These are phyloP conservation scores for Mesembryanthemum crystallinum DNA, from an alignment of 148 eudicot species.

Conservation along the genomic window DNA sequence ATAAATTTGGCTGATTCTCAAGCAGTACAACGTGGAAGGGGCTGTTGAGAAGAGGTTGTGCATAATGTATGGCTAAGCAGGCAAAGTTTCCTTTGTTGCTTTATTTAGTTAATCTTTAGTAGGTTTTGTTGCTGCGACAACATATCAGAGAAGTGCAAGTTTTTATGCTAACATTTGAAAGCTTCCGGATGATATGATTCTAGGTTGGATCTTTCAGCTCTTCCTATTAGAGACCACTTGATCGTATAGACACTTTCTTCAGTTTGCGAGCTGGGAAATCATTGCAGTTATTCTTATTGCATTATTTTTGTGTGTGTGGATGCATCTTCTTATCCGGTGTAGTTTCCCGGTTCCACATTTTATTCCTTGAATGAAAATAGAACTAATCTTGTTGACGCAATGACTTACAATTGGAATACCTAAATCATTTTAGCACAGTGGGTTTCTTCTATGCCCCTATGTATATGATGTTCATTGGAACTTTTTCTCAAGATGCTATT, in stretches of 20 bases:
- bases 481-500: not conserved
- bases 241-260: not conserved
- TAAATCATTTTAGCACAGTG: slow-evolving; percentile 1
- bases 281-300: not conserved
- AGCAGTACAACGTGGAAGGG: not conserved
- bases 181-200: not conserved
- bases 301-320: not conserved
- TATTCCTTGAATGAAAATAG: not conserved
- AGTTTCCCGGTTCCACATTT: not conserved
- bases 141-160: not conserved
- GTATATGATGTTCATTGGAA: not conserved
- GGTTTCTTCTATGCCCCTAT: not conserved
- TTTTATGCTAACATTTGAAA: not conserved
- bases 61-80: not conserved
- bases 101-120: not conserved
- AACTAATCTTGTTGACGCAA: not conserved
- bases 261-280: slow-evolving; percentile 1
- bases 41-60: not conserved
- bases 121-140: not conserved
- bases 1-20: not conserved
- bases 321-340: not conserved
- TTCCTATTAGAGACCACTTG: not conserved
- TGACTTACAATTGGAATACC: not conserved
- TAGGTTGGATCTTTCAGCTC: not conserved
- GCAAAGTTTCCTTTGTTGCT: not conserved